Conservation (phyloP, 2,329 filamentous ascomycete genomes). For the Calonectria henricotiae region DNA sequence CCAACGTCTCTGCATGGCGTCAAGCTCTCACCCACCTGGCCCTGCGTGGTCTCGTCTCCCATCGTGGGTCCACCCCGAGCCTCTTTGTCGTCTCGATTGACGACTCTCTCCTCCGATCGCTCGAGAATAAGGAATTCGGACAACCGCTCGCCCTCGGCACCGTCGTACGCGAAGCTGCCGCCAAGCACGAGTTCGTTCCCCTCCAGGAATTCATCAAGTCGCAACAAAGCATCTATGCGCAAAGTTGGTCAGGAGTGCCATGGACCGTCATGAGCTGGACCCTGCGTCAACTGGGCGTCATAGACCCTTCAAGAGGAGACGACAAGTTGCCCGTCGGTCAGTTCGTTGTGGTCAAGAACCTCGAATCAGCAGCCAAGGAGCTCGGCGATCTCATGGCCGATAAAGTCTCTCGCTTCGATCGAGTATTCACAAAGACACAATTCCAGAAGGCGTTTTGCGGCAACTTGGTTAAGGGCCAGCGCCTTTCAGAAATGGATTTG, state of each 20-base stretch:
- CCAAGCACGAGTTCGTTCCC: constrained; percentile 79
- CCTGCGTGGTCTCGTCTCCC: constrained; percentile 71
- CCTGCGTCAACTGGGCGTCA: constrained; percentile 78
- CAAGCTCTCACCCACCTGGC: constrained; percentile 80
- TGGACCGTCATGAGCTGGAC: constrained; percentile 85
- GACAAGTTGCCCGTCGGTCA: constrained; percentile 74
- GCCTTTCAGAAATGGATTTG: constrained; percentile 76
- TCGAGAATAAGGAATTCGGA: constrained; percentile 86
- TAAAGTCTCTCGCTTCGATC: constrained; percentile 72
- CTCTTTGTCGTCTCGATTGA: constrained; percentile 70
- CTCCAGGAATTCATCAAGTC: constrained; percentile 78
- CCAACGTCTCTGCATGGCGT: constrained; percentile 87
- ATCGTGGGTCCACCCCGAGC: constrained; percentile 61
- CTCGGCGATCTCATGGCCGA: constrained; percentile 65
- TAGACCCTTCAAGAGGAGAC: constrained; percentile 64
- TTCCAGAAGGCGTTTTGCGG: constrained; percentile 75
- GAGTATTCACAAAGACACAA: constrained; percentile 77
- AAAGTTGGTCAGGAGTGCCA: constrained; percentile 78
- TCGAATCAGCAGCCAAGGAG: constrained; percentile 73
- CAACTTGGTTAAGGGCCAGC: constrained; percentile 65
- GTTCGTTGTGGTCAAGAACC: constrained; percentile 77
- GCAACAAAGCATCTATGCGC: constrained; percentile 81
- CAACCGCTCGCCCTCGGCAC: constrained; percentile 85
- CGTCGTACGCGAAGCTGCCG: constrained; percentile 83
- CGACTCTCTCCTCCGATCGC: constrained; percentile 77